Evolutionary conservation across 805 yeast species (phyloP), one percentile per base, ranked within the genome.

Genomic region (Yamadazyma paraphyllophila): DNA sequence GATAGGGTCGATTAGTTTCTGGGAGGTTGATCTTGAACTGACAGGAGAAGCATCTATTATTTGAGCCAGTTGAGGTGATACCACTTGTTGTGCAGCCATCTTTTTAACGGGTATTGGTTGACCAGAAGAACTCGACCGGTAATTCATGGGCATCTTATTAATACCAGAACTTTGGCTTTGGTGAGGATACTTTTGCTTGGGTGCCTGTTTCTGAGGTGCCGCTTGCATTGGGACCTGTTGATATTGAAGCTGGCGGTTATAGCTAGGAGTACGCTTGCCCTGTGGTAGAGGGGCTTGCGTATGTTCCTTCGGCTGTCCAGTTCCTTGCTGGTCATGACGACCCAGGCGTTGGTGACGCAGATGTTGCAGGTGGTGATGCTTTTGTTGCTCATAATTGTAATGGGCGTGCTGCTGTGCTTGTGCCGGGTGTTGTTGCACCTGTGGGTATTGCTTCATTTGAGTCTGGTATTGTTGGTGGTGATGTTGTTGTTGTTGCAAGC

Each of bases 11-110:
- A 37, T 9, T 31, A 25, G 31, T 37, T 26, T n/a, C 14, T 15
- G 31, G 20, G 24, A 20, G 6, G 24, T 20, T 20, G 24, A 20
- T 20, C 25, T 7, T 4, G 32, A 26, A 29, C 13, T 17, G 16
- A 20, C 29, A n/a, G 32, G 32, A 20, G 40, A 37, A 30, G n/a
- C 16, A 11, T 37, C 32, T 13, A 26, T 12, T 13, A 37, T 26
- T 10, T 25, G 40, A 7, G 40, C 40, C 32, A 13, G 40, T 37
- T 37, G 40, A 12, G 40, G 35, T 13, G 42, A 30, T 9, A 17
- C 34, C 8, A 29, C 42, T 12, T 39, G 42, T 31, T 39, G 42
- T 7, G 40, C 14, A 7, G 20, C 31, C 40, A 37, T 37, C 14
- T 26, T 25, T 9, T 14, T 25, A 13, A 26, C 16, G 15, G 32